Conservation (phyloP, 164 flowering plant species). For the Pachysandra terminalis region DNA sequence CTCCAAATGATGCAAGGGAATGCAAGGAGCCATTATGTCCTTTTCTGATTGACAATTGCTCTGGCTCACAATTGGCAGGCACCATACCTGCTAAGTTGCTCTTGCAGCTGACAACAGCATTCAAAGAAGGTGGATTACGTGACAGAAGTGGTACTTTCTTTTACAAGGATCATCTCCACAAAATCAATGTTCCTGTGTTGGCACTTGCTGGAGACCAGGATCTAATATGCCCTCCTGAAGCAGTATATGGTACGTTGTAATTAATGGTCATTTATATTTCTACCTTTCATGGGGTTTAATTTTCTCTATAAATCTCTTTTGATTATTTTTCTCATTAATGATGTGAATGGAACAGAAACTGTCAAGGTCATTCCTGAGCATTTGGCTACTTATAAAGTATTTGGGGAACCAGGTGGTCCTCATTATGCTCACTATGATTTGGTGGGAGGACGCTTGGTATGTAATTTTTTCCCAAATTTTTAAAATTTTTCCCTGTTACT, state of each 20-base stretch:
- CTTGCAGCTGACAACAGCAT: constrained; percentile 90
- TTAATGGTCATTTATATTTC: no score
- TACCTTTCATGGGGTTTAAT: no score
- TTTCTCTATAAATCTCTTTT: no score
- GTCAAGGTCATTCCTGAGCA: constrained; percentile 70
- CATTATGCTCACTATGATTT: constrained; percentile 98
- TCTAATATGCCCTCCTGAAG: constrained; percentile 92
- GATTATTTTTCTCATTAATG: not conserved
- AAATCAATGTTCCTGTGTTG: constrained; percentile 65
- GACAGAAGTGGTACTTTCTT: constrained; percentile 73
- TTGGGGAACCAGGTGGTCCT: constrained; percentile 72
- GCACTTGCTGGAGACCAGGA: constrained; percentile 94
- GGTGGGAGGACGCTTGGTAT: constrained; percentile 90
- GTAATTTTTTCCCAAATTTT: constrained; percentile 10
- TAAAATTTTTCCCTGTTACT: not conserved
- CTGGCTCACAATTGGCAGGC: constrained; percentile 45
- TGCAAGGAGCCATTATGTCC: no score
- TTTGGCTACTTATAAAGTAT: constrained; percentile 66
- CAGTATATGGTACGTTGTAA: constrained; percentile 66
- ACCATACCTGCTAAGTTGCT: constrained; percentile 89
- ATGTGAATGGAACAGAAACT: constrained; percentile 54
- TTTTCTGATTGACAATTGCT: no score
- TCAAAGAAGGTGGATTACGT: constrained; percentile 74
- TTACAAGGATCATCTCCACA: constrained; percentile 78
- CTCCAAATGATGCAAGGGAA: no score